Evolutionary conservation across 2,329 filamentous ascomycete species (phyloP), one percentile per base, ranked within the genome.

Genomic region (Lecanicillium sp.): DNA sequence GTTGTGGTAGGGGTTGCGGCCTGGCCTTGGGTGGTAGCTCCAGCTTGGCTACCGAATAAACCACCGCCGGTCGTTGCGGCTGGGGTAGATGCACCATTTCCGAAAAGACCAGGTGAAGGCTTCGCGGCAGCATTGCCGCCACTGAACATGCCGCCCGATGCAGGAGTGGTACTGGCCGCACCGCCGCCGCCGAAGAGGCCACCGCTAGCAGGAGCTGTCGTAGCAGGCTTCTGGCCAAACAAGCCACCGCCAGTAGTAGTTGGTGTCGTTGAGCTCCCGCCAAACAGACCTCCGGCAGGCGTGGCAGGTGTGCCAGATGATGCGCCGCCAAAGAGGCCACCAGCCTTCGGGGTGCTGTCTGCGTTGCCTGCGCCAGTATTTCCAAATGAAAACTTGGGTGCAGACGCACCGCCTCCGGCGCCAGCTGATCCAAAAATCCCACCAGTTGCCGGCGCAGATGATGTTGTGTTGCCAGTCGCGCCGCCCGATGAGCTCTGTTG

Each of bases 81-180:
- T 8, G 58, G 52, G 39, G 60, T 52, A 9, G 59, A 23, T 11
- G 55, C 26, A 30, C 33, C 48, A 33, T 41, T 42, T 29, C 58
- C 58, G 41, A 60, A 62, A 10, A 46, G 23, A 14, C n/a, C 35
- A 17, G 56, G 55, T n/a, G 55, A 51, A 10, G 64, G 55, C 41
- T 63, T 64, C 27, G 33, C 60, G 58, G 26, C 49, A 23, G 46
- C 37, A 46, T 55, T 53, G 30, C 58, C 46, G 26, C 53, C 52
- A 37, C 70, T 70, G 56, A 77, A 75, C 8, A 74, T 55, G 17
- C 62, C 57, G 12, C 66, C 65, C 5, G 65, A 56, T 41, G 72
- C 66, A 17, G 69, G 61, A 9, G 69, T 62, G 33, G 64, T 62
- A 12, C 68, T 64, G 30, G 63, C 59, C n/a, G 65, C 36, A 9